Evolutionary conservation across 768 basidiomycete species (phyloP).

Genomic region (Roridomyces roridus): DNA sequence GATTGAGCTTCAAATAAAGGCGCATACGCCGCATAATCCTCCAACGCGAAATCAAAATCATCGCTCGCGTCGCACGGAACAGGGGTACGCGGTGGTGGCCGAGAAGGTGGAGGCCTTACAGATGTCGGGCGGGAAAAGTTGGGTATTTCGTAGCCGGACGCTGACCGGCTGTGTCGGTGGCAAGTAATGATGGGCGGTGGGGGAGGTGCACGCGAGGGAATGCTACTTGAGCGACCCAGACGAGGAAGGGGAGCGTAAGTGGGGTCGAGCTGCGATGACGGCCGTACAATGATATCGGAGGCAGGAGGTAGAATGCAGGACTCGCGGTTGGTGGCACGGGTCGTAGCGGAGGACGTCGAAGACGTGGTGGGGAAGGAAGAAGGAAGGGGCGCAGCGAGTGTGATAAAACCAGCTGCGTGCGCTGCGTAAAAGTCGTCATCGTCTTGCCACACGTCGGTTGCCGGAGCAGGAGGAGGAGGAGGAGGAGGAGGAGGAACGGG

Average conservation of each 20-base stretch:
- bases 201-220: slow-evolving; percentile 16
- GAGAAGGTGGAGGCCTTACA: background rate
- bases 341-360: background rate
- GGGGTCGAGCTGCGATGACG: background rate
- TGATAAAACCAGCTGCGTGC: slow-evolving; percentile 11
- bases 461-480: background rate
- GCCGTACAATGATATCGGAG: background rate
- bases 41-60: background rate
- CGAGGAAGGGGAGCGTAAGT: slow-evolving; percentile 2
- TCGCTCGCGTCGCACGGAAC: slow-evolving; percentile 17
- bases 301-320: background rate
- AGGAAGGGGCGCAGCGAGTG: background rate
- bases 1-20: background rate
- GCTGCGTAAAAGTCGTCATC: slow-evolving; percentile 16
- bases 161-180: background rate
- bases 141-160: background rate
- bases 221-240: slow-evolving; percentile 6
- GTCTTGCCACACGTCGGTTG: background rate
- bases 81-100: slow-evolving; percentile 20
- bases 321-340: background rate
- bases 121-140: slow-evolving; percentile 3
- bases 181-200: slow-evolving; percentile 16
- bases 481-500: background rate
- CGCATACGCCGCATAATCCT: background rate
- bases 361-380: background rate